phyloP scores from a whole-genome alignment of 139 green algal species.

The Desmodesmus armatus region DNA sequence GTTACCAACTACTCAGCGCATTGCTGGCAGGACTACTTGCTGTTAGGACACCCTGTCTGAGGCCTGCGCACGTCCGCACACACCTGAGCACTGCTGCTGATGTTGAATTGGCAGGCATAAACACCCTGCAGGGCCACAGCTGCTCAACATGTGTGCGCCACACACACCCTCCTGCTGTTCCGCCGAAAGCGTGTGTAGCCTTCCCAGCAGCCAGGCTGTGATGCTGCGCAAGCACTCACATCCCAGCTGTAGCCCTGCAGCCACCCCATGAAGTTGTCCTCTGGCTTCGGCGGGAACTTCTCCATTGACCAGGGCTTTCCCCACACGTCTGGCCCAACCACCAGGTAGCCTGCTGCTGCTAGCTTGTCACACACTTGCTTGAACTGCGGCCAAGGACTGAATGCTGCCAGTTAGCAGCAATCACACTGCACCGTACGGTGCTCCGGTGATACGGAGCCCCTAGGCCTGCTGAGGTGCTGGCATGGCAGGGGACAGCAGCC shows the following conservation, averaged over 20 bases:
- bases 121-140: background rate
- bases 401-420: no score
- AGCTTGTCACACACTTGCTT: slow-evolving; percentile 36
- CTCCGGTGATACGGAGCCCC: no score
- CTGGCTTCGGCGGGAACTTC: slow-evolving; percentile 44
- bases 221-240: no score
- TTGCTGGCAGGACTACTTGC: background rate
- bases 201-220: no score
- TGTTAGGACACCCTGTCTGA: background rate
- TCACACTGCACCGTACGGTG: no score
- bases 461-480: no score
- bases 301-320: slow-evolving; percentile 32
- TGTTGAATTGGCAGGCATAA: no score
- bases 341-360: slow-evolving; percentile 11
- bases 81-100: background rate
- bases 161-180: background rate
- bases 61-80: background rate
- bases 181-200: no score
- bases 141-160: background rate
- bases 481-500: no score
- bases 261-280: slow-evolving; percentile 36
- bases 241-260: slow-evolving; percentile 21
- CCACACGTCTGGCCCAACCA: slow-evolving; percentile 41
- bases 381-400: slow-evolving; percentile 33
- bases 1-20: no score